Percentiles rank a stretch among this genome's conserved stretches.
Conservation (phyloP, 78 protist genomes). For the Dictyostelium citrinum region DNA sequence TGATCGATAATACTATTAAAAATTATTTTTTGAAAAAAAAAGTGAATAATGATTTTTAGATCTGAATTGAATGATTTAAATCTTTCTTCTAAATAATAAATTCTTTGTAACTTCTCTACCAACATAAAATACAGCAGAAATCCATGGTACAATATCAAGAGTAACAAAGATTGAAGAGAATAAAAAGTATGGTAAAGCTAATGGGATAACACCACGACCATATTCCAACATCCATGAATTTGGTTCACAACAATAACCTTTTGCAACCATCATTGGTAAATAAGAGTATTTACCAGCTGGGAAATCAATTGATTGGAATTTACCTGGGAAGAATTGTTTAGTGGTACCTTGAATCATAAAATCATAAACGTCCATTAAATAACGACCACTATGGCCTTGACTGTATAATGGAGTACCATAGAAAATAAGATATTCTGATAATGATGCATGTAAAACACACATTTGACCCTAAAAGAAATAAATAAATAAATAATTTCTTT, state of each 20-base stretch:
- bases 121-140: conserved; percentile 29
- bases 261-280: conserved; percentile 52
- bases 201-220: conserved; percentile 76
- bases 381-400: conserved; percentile 77
- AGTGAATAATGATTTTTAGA: too few relatives aligned
- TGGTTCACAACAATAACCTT: conserved; percentile 71
- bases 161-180: conserved; percentile 74
- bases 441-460: conserved; percentile 80
- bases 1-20: background rate
- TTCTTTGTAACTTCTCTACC: conserved; percentile 59
- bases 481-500: too few relatives aligned
- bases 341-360: conserved; percentile 79
- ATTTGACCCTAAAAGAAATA: conserved; percentile 38
- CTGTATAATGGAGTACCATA: conserved; percentile 76
- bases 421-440: conserved; percentile 80
- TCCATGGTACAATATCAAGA: conserved; percentile 65
- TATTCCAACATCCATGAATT: conserved; percentile 60
- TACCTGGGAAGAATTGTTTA: conserved; percentile 73
- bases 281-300: conserved; percentile 66
- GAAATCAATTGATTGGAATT: conserved; percentile 40
- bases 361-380: conserved; percentile 74
- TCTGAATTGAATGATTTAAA: too few relatives aligned
- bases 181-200: conserved; percentile 70
- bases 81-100: conserved; percentile 60
- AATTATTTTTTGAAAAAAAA: background rate